A percentile compares a stretch with the other conserved stretches of the same genome.
These are phyloP conservation scores for Pulveroboletus frians DNA, from an alignment of 768 basidiomycete species.

Conservation along the genomic window DNA sequence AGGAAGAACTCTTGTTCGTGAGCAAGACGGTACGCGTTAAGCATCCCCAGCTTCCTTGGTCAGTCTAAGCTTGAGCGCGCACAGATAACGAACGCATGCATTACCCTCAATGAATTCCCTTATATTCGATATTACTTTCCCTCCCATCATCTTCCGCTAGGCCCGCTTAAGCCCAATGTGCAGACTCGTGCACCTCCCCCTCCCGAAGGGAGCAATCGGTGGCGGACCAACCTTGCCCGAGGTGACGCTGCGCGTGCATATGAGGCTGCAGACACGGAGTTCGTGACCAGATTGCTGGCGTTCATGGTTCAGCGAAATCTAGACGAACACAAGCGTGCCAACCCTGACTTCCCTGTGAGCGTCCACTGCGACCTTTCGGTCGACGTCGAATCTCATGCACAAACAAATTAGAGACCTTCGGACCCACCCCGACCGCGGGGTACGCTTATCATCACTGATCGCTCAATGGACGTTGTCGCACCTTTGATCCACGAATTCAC, in stretches of 20 bases:
- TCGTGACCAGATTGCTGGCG: constrained; percentile 77
- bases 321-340: constrained; percentile 81
- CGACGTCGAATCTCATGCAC: neutral
- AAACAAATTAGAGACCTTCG: constrained; percentile 40
- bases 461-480: constrained; percentile 90
- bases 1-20: constrained; percentile 79
- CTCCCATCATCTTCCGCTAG: constrained; percentile 74
- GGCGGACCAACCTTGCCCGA: constrained; percentile 78
- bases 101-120: constrained; percentile 87
- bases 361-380: neutral
- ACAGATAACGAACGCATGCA: constrained; percentile 84
- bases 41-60: neutral
- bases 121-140: constrained; percentile 91
- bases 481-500: constrained; percentile 97
- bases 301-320: constrained; percentile 77
- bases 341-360: constrained; percentile 84
- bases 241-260: constrained; percentile 64
- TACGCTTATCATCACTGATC: constrained; percentile 88
- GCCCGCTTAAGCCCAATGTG: constrained; percentile 67
- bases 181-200: constrained; percentile 65
- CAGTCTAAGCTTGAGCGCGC: constrained; percentile 1
- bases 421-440: constrained; percentile 64
- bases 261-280: constrained; percentile 69
- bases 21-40: constrained; percentile 52
- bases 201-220: constrained; percentile 57